Percentiles rank a stretch among this genome's conserved stretches.
Evolutionary conservation across 2,329 filamentous ascomycete genomes (phyloP).

Genomic region (Aspergillus sp.): DNA sequence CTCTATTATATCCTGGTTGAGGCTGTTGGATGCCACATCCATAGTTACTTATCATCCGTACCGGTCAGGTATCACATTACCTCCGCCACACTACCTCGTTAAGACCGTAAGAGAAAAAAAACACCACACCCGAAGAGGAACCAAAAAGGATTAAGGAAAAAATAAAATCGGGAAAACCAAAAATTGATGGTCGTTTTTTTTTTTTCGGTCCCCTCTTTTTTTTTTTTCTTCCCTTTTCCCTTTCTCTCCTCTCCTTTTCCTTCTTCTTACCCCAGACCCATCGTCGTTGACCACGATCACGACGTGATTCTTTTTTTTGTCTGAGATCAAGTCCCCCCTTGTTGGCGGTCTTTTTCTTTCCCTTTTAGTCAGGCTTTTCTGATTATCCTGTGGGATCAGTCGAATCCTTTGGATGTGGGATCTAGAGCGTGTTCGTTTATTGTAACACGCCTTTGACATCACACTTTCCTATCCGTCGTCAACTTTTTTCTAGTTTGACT

Average conservation of each 20-base stretch:
- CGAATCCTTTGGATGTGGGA: constrained; percentile 21
- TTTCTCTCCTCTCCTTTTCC: constrained; percentile 16
- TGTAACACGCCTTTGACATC: constrained; percentile 21
- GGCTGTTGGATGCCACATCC: too few relatives aligned
- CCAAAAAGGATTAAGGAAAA: neutral
- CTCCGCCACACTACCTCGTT: neutral
- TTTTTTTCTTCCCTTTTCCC: constrained; percentile 13
- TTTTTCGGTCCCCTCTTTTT: constrained; percentile 15
- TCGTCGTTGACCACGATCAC: constrained; percentile 24
- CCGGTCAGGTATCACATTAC: too few relatives aligned
- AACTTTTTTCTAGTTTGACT: constrained; percentile 6
- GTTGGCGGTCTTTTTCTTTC: constrained; percentile 18
- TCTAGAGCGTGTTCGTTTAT: constrained; percentile 21
- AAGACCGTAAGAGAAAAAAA: neutral
- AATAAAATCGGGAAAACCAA: neutral
- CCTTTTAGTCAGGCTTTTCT: constrained; percentile 8
- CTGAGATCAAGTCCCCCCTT: constrained; percentile 4
- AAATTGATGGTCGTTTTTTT: constrained; percentile 4
- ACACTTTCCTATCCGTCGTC: constrained; percentile 7
- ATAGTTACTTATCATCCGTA: too few relatives aligned
- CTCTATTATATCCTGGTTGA: too few relatives aligned
- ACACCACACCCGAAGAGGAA: neutral
- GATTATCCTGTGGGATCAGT: constrained; percentile 14
- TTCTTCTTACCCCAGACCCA: constrained; percentile 17
- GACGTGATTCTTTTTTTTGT: constrained; percentile 14